Conservation (phyloP, 2,329 filamentous ascomycete genomes). For the Leptosphaerulina australis region DNA sequence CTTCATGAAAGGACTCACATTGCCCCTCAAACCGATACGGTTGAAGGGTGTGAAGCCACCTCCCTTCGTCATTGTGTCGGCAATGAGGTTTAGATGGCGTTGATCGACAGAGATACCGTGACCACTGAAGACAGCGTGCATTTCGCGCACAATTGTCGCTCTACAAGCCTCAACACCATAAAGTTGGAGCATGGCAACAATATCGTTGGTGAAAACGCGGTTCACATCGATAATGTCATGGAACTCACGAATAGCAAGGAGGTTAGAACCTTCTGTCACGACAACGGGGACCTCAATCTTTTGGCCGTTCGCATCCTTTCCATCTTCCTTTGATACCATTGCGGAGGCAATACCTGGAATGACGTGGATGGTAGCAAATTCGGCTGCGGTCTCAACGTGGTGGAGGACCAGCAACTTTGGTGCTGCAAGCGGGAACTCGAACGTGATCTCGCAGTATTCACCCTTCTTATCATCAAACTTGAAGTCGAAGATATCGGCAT, state of each 20-base stretch:
- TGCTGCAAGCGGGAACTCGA: slow-evolving; percentile 78
- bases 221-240: slow-evolving; percentile 85
- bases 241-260: slow-evolving; percentile 88
- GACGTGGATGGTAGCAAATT: slow-evolving; percentile 82
- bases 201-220: slow-evolving; percentile 88
- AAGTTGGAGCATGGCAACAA: slow-evolving; percentile 78
- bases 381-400: slow-evolving; percentile 81
- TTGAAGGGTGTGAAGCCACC: slow-evolving; percentile 92
- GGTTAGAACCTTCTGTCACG: slow-evolving; percentile 83
- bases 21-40: slow-evolving; percentile 83
- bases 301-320: slow-evolving; percentile 58
- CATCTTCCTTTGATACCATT: slow-evolving; percentile 64
- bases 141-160: slow-evolving; percentile 82
- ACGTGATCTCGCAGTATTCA: slow-evolving; percentile 77
- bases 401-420: slow-evolving; percentile 94
- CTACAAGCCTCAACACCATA: slow-evolving; percentile 96
- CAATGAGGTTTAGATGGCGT: slow-evolving; percentile 92
- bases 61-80: slow-evolving; percentile 95
- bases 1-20: slow-evolving; percentile 92
- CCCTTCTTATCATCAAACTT: slow-evolving; percentile 77
- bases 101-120: slow-evolving; percentile 94
- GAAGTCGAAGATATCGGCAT: slow-evolving; percentile 74
- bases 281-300: slow-evolving; percentile 58
- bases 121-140: slow-evolving; percentile 81
- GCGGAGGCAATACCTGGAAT: slow-evolving; percentile 78